phyloP scores from a whole-genome alignment of 2,329 filamentous ascomycete species.

The Spiromastix sp. region DNA sequence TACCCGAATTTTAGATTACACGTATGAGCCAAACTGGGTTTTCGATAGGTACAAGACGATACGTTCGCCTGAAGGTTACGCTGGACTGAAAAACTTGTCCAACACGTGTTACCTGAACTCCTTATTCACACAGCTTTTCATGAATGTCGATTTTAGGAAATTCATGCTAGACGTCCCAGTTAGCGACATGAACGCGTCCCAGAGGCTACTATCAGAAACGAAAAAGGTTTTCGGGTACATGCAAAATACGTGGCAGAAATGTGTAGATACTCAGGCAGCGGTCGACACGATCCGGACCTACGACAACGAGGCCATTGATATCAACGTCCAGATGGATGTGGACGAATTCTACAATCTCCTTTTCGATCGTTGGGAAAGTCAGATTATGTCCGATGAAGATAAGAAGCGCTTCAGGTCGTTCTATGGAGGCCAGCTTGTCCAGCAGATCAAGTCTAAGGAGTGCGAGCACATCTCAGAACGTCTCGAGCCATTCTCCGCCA shows the following conservation, averaged over 20 bases:
- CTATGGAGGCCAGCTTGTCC: slow-evolving; percentile 83
- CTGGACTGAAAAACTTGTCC: slow-evolving; percentile 82
- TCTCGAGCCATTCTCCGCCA: slow-evolving; percentile 82
- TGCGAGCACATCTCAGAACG: slow-evolving; percentile 88
- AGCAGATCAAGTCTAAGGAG: slow-evolving; percentile 91
- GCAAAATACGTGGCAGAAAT: slow-evolving; percentile 69
- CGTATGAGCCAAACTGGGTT: slow-evolving; percentile 49
- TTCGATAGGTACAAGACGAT: slow-evolving; percentile 60
- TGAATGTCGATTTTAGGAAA: slow-evolving; percentile 78
- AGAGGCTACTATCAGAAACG: slow-evolving; percentile 64
- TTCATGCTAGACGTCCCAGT: slow-evolving; percentile 66
- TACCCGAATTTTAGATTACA: slow-evolving; percentile 40
- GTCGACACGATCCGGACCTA: slow-evolving; percentile 71
- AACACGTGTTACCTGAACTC: slow-evolving; percentile 98
- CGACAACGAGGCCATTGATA: slow-evolving; percentile 72
- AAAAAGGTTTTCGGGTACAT: slow-evolving; percentile 74
- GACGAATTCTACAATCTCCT: slow-evolving; percentile 95
- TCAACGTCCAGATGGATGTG: slow-evolving; percentile 90
- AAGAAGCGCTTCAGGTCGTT: slow-evolving; percentile 70
- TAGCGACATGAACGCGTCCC: slow-evolving; percentile 43
- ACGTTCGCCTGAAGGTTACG: slow-evolving; percentile 69
- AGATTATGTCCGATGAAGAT: slow-evolving; percentile 56
- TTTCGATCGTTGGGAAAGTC: slow-evolving; percentile 81
- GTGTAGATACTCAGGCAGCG: slow-evolving; percentile 61
- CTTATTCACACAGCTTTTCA: slow-evolving; percentile 85